Evolutionary conservation across 2,329 filamentous ascomycete species (phyloP).

Genomic region (Lasiodiplodia hormozganensis): DNA sequence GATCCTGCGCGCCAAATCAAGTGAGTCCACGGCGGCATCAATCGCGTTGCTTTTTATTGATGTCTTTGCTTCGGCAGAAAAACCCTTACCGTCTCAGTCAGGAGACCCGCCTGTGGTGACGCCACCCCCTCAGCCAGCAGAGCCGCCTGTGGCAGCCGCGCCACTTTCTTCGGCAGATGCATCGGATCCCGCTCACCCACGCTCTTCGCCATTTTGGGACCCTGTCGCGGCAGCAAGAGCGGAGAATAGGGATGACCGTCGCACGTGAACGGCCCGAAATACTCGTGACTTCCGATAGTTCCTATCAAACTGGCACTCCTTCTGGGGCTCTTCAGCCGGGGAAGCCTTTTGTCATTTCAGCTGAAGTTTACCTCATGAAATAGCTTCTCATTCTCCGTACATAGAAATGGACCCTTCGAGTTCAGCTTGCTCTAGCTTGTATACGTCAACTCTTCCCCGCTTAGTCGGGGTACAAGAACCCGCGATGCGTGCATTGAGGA

Average conservation of each 20-base stretch:
- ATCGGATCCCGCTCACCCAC: background rate
- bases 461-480: background rate
- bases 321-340: too few species aligned
- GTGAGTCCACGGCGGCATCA: background rate
- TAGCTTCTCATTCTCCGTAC: background rate
- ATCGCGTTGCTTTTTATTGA: background rate
- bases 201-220: background rate
- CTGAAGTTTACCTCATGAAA: background rate
- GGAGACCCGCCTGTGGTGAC: background rate
- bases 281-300: too few species aligned
- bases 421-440: background rate
- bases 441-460: background rate
- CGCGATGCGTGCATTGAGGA: background rate
- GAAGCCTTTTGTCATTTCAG: too few species aligned
- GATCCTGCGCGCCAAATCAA: background rate
- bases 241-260: background rate
- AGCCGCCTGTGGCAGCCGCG: background rate
- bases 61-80: background rate
- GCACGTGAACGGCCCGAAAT: background rate
- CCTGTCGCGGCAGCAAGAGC: conserved; percentile 4
- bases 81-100: background rate
- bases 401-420: background rate
- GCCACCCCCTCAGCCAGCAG: background rate
- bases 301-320: too few species aligned
- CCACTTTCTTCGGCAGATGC: background rate